Percentiles rank a stretch among this genome's conserved stretches.
Evolutionary conservation across 2,329 filamentous ascomycete genomes (phyloP).

Genomic region (Claviceps pusilla): DNA sequence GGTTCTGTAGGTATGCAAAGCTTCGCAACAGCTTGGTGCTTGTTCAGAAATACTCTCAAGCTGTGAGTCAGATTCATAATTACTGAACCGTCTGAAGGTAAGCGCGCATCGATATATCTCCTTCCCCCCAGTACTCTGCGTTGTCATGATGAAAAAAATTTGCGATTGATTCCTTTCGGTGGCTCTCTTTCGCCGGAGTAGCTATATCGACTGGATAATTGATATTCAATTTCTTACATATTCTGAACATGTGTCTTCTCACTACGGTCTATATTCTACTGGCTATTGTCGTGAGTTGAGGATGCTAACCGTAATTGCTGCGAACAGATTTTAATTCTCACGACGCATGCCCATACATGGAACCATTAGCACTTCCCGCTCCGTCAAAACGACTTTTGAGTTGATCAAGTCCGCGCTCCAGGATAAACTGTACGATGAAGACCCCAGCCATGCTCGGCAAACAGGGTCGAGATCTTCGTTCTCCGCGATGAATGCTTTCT

Average conservation of each 20-base stretch:
- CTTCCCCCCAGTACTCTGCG: not conserved
- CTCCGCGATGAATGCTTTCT: too few relatives aligned
- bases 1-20: not conserved
- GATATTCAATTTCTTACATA: constrained; percentile 98
- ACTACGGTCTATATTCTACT: constrained; percentile 5
- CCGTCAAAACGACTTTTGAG: too few relatives aligned
- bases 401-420: too few relatives aligned
- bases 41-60: not conserved
- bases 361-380: too few relatives aligned
- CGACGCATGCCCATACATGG: too few relatives aligned
- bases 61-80: not conserved
- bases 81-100: not conserved
- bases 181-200: constrained; percentile 79
- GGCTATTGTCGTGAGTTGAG: not conserved
- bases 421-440: too few relatives aligned
- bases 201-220: constrained; percentile 61
- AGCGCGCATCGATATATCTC: not conserved
- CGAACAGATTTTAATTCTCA: not conserved
- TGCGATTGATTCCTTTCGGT: constrained; percentile 87
- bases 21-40: not conserved
- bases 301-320: not conserved
- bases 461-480: too few relatives aligned
- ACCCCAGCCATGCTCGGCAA: too few relatives aligned
- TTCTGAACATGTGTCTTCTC: constrained; percentile 49
- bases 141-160: constrained; percentile 81